These are phyloP conservation scores for Sordariomycetes sp. DNA, from an alignment of 2,329 filamentous ascomycete genomes.

Conservation along the genomic window DNA sequence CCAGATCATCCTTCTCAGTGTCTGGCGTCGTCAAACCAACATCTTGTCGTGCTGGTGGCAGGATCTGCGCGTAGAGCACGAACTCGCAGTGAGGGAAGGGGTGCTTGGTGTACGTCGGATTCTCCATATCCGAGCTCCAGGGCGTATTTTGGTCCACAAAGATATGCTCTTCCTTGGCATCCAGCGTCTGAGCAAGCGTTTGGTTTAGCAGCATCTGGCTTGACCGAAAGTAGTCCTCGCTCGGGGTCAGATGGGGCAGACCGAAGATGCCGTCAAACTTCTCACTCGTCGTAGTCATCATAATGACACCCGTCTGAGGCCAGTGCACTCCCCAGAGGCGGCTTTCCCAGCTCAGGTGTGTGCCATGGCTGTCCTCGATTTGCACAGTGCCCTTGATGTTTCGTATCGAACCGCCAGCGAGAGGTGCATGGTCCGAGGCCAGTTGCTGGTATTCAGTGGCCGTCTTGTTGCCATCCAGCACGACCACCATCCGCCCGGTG, in stretches of 20 bases:
- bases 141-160: slow-evolving; percentile 55
- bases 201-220: slow-evolving; percentile 60
- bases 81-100: slow-evolving; percentile 77
- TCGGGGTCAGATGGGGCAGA: slow-evolving; percentile 70
- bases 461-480: slow-evolving; percentile 48
- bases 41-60: slow-evolving; percentile 37
- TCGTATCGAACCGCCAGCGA: slow-evolving; percentile 48
- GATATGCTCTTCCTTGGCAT: slow-evolving; percentile 49
- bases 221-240: slow-evolving; percentile 44
- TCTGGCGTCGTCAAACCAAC: slow-evolving; percentile 20
- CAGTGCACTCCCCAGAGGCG: slow-evolving; percentile 79
- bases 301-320: slow-evolving; percentile 65
- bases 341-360: slow-evolving; percentile 70
- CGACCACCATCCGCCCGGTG: slow-evolving; percentile 60
- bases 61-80: slow-evolving; percentile 74
- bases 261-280: slow-evolving; percentile 91
- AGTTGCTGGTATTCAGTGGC: slow-evolving; percentile 33
- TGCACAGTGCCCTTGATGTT: slow-evolving; percentile 62
- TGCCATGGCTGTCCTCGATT: slow-evolving; percentile 59
- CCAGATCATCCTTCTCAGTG: slow-evolving; percentile 20
- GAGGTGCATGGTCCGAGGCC: slow-evolving; percentile 19
- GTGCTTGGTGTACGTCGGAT: slow-evolving; percentile 45
- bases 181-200: slow-evolving; percentile 59
- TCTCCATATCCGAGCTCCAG: slow-evolving; percentile 65
- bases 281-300: slow-evolving; percentile 84